phyloP scores from a whole-genome alignment of 805 yeast species.

The Candida arabinofermentans region DNA sequence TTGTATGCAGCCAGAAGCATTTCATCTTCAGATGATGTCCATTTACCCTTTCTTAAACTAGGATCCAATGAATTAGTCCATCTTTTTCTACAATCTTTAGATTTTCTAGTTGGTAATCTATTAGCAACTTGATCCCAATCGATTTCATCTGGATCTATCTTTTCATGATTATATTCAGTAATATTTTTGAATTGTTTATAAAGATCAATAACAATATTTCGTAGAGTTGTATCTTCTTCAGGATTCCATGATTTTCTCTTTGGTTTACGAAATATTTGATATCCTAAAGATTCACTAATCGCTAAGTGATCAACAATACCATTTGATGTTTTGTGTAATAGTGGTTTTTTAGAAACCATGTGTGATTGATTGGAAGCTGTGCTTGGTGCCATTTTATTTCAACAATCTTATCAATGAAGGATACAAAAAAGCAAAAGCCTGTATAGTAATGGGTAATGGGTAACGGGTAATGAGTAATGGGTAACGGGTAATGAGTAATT shows the following conservation, averaged over 20 bases:
- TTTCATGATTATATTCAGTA: slow-evolving; percentile 20
- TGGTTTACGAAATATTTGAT: slow-evolving; percentile 63
- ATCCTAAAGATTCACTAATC: slow-evolving; percentile 69
- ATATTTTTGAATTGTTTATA: slow-evolving; percentile 17
- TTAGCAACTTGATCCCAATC: slow-evolving; percentile 62
- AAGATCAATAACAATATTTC: slow-evolving; percentile 37
- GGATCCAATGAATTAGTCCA: slow-evolving; percentile 90
- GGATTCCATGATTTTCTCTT: slow-evolving; percentile 70
- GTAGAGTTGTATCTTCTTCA: slow-evolving; percentile 63
- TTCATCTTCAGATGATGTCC: slow-evolving; percentile 82
- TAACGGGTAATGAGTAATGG: too few species aligned
- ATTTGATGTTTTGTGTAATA: slow-evolving; percentile 11
- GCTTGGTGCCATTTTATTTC: neutral
- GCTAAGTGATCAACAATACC: slow-evolving; percentile 46
- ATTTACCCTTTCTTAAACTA: slow-evolving; percentile 71
- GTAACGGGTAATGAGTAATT: too few species aligned
- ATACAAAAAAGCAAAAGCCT: too few species aligned
- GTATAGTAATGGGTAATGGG: too few species aligned
- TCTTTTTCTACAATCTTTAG: slow-evolving; percentile 81
- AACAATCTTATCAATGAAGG: too few species aligned
- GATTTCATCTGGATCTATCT: slow-evolving; percentile 37
- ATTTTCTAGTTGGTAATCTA: slow-evolving; percentile 48
- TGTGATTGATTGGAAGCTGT: neutral
- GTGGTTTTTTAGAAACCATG: slow-evolving; percentile 2
- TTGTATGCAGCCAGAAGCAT: slow-evolving; percentile 58